Conservation (phyloP, 2,329 filamentous ascomycete species). For the Cryphonectria japonica region DNA sequence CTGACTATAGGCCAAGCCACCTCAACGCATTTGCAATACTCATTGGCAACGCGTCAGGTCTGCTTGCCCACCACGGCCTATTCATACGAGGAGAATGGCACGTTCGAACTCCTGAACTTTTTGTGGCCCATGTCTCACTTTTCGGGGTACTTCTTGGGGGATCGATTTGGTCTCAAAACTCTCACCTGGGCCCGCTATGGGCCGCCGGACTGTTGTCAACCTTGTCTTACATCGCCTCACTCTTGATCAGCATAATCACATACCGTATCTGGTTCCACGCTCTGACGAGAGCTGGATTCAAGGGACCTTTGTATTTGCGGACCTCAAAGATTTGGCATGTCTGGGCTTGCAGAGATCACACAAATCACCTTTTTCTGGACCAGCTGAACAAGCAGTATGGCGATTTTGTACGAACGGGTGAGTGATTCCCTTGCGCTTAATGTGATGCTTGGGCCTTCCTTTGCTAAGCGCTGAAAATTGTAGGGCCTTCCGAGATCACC, state of each 20-base stretch:
- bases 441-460: not conserved
- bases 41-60: not conserved
- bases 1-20: not conserved
- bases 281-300: not conserved
- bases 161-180: not conserved
- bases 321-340: slow-evolving; percentile 42
- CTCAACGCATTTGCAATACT: not conserved
- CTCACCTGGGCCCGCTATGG: not conserved
- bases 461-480: not conserved
- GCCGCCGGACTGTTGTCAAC: not conserved
- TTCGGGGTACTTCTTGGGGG: not conserved
- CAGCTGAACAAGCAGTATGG: slow-evolving; percentile 34
- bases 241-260: not conserved
- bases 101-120: not conserved
- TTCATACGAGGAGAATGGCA: slow-evolving; percentile 1
- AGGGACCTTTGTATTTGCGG: not conserved
- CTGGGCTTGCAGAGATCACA: slow-evolving; percentile 33
- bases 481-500: slow-evolving; percentile 31
- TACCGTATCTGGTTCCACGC: slow-evolving; percentile 1
- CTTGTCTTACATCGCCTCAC: not conserved
- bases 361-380: slow-evolving; percentile 33
- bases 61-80: not conserved
- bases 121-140: not conserved
- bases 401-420: slow-evolving; percentile 36
- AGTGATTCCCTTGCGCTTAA: not conserved